phyloP scores from a whole-genome alignment of 1,284 basidiomycete species.

The Tetrapyrgos nigripes region DNA sequence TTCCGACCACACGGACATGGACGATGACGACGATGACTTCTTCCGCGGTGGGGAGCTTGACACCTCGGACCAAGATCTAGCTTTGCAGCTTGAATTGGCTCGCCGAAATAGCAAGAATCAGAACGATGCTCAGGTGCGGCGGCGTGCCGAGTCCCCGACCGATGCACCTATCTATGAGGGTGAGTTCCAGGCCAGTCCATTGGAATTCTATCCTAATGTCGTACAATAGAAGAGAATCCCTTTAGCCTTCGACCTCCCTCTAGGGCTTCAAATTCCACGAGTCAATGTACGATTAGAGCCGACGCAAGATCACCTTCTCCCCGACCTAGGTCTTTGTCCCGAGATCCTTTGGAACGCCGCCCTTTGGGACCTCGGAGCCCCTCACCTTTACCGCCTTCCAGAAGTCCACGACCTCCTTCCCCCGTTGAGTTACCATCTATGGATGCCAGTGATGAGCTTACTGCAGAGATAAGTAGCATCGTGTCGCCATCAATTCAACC shows the following conservation, averaged over 20 bases:
- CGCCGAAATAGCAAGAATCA: constrained; percentile 83
- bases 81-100: constrained; percentile 77
- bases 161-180: constrained; percentile 81
- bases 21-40: constrained; percentile 46
- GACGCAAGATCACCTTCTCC: constrained; percentile 41
- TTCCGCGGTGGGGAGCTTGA: constrained; percentile 48
- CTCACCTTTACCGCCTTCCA: constrained; percentile 62
- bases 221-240: constrained; percentile 62
- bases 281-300: constrained; percentile 37
- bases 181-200: constrained; percentile 30
- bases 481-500: constrained; percentile 33
- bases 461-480: constrained; percentile 39
- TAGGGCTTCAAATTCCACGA: constrained; percentile 47
- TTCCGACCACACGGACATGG: constrained; percentile 47
- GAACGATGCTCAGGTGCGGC: constrained; percentile 49
- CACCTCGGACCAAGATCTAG: constrained; percentile 76
- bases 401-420: constrained; percentile 39
- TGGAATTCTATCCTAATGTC: neutral
- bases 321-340: constrained; percentile 47
- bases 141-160: constrained; percentile 51
- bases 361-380: constrained; percentile 75
- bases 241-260: constrained; percentile 59
- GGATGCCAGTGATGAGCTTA: constrained; percentile 44
- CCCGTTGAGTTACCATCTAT: constrained; percentile 42
- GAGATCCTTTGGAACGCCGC: constrained; percentile 57